Evolutionary conservation across 305 asterid species (phyloP).

Genomic region (Nicotiana rustica): DNA sequence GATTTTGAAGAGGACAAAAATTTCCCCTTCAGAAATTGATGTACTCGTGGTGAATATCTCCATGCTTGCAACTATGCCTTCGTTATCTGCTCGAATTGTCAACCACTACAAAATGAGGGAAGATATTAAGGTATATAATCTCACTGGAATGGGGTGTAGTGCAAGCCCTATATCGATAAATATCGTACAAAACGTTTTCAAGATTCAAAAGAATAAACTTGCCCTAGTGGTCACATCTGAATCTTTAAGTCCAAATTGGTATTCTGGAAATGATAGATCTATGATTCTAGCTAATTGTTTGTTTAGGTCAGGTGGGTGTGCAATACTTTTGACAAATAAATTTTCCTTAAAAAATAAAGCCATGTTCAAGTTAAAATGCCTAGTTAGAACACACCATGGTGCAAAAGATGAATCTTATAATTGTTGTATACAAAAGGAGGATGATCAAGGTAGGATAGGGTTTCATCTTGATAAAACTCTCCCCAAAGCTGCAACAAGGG

Average conservation of each 20-base stretch:
- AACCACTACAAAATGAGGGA: slow-evolving; percentile 64
- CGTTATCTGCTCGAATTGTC: slow-evolving; percentile 58
- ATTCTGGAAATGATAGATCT: too few relatives aligned
- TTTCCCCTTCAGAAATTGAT: slow-evolving; percentile 61
- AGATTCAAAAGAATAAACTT: slow-evolving; percentile 38
- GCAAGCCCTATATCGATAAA: slow-evolving; percentile 67
- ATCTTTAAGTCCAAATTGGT: too few relatives aligned
- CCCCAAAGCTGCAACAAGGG: slow-evolving; percentile 77
- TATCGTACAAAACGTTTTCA: slow-evolving; percentile 57
- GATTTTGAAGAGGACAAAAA: slow-evolving; percentile 46
- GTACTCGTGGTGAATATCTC: slow-evolving; percentile 72
- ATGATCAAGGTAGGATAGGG: slow-evolving; percentile 60
- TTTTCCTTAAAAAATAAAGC: slow-evolving; percentile 35
- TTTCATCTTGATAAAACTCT: slow-evolving; percentile 66
- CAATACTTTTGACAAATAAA: slow-evolving; percentile 62
- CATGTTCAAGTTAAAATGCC: slow-evolving; percentile 61
- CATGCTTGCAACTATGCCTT: slow-evolving; percentile 64
- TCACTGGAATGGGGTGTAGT: slow-evolving; percentile 90
- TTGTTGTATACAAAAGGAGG: slow-evolving; percentile 71
- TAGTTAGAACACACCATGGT: slow-evolving; percentile 80
- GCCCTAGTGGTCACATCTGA: slow-evolving; percentile 72
- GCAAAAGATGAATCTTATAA: slow-evolving; percentile 63
- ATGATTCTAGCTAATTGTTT: too few relatives aligned
- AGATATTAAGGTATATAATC: slow-evolving; percentile 63
- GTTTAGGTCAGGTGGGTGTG: slow-evolving; percentile 70